Conservation (phyloP, 352 stramenopile species). For the Hyaloperonospora arabidopsidis region DNA sequence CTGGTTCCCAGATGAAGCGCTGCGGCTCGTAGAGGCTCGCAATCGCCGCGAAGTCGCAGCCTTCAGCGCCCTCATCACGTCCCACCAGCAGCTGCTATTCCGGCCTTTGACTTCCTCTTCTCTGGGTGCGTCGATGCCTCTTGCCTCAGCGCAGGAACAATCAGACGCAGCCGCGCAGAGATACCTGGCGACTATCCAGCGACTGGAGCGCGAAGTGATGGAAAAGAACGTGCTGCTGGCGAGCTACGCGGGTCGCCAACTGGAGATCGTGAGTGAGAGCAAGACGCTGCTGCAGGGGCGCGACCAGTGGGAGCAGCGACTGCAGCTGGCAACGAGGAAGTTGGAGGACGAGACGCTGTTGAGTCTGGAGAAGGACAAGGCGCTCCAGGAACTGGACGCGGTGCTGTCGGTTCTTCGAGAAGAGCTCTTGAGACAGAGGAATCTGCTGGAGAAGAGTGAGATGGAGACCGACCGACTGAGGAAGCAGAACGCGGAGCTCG, state of each 20-base stretch:
- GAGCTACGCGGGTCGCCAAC: slow-evolving; percentile 43
- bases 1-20: slow-evolving; percentile 37
- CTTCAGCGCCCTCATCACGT: slow-evolving; percentile 50
- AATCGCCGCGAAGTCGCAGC: slow-evolving; percentile 52
- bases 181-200: slow-evolving; percentile 60
- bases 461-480: slow-evolving; percentile 33
- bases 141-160: slow-evolving; percentile 14
- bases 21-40: slow-evolving; percentile 50
- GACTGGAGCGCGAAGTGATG: slow-evolving; percentile 59
- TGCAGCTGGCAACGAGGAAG: slow-evolving; percentile 45
- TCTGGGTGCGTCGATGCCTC: slow-evolving; percentile 14
- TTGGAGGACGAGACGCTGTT: slow-evolving; percentile 59
- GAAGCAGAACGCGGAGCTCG: slow-evolving; percentile 34
- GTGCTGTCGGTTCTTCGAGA: slow-evolving; percentile 40
- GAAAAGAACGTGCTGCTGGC: slow-evolving; percentile 56
- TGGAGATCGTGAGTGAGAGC: slow-evolving; percentile 62
- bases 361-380: slow-evolving; percentile 58
- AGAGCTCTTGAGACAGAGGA: slow-evolving; percentile 51
- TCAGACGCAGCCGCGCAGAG: slow-evolving; percentile 29
- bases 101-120: slow-evolving; percentile 21
- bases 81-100: slow-evolving; percentile 67
- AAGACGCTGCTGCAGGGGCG: slow-evolving; percentile 64
- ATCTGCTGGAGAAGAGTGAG: slow-evolving; percentile 48
- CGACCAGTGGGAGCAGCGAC: slow-evolving; percentile 47
- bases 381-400: slow-evolving; percentile 55